Conservation (phyloP, 140 eudicot species). For the Ambrosia hybrid region DNA sequence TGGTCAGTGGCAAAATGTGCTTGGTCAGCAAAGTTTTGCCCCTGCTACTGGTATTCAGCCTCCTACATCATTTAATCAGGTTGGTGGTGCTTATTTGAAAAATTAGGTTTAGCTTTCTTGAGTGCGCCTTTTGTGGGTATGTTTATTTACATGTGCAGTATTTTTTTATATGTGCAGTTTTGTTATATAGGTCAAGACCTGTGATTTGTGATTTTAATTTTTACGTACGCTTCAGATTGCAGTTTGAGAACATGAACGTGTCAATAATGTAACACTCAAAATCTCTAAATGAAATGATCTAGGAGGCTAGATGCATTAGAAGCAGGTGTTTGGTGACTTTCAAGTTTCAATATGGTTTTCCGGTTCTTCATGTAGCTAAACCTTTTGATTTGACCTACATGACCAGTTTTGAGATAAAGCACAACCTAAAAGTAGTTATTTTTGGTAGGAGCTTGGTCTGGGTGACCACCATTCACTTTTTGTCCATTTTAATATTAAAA, state of each 20-base stretch:
- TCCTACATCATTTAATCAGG: slow-evolving; percentile 37
- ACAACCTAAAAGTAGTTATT: neutral
- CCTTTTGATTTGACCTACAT: too few relatives aligned
- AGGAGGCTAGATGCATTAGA: neutral
- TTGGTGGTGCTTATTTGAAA: slow-evolving; percentile 29
- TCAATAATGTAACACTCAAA: neutral
- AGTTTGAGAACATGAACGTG: neutral
- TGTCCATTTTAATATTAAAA: neutral
- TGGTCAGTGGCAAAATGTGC: slow-evolving; percentile 66
- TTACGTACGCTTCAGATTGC: too few relatives aligned
- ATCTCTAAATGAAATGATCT: neutral
- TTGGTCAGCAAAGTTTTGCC: slow-evolving; percentile 38
- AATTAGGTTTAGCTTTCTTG: slow-evolving; percentile 41
- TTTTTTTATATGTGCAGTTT: slow-evolving; percentile 1
- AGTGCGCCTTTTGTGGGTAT: neutral
- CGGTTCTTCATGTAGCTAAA: too few relatives aligned
- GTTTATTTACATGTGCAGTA: neutral
- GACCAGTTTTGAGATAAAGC: neutral
- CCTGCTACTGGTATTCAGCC: slow-evolving; percentile 39
- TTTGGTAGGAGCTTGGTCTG: neutral
- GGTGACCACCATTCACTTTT: neutral
- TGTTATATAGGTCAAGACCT: neutral
- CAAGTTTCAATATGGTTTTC: neutral
- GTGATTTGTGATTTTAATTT: neutral
- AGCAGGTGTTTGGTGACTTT: neutral